These are phyloP conservation scores for Smithsoniella earleae DNA, from an alignment of 163 green algal species.

Conservation along the genomic window DNA sequence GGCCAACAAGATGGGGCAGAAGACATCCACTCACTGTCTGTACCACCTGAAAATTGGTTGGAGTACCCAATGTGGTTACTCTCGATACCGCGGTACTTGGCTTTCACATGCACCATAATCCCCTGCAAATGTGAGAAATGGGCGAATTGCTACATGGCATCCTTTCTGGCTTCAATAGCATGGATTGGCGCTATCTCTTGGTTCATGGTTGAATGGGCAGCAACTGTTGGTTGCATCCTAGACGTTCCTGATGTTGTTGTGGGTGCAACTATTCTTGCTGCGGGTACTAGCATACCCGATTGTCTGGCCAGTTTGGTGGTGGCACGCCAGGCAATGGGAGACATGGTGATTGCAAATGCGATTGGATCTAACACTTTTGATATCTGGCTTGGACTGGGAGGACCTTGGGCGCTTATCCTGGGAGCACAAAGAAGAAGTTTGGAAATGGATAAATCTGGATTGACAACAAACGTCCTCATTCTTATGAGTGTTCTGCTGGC, in stretches of 20 bases:
- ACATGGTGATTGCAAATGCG: constrained; percentile 47
- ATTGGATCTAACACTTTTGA: constrained; percentile 46
- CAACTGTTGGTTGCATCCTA: constrained; percentile 40
- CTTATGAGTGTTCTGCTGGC: not conserved
- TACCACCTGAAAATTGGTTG: constrained; percentile 28
- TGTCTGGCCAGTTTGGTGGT: constrained; percentile 39
- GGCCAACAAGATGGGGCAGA: constrained; percentile 34
- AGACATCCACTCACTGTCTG: constrained; percentile 32
- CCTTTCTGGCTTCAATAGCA: constrained; percentile 41
- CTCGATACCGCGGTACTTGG: constrained; percentile 38
- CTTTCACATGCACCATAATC: constrained; percentile 36
- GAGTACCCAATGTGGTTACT: constrained; percentile 36
- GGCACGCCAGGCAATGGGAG: constrained; percentile 39
- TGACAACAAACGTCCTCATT: not conserved
- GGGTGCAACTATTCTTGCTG: constrained; percentile 42
- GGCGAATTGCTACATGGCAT: constrained; percentile 37
- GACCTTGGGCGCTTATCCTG: constrained; percentile 39
- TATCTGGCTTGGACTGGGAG: constrained; percentile 43
- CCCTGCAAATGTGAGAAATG: constrained; percentile 34
- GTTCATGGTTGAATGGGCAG: constrained; percentile 45
- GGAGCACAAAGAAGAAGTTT: too few species aligned
- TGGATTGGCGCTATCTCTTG: constrained; percentile 44
- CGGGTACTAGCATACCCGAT: constrained; percentile 45
- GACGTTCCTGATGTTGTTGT: constrained; percentile 39
- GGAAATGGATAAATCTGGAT: not conserved